Conservation (phyloP, 345 rosid species). For the Raphanus sativus region DNA sequence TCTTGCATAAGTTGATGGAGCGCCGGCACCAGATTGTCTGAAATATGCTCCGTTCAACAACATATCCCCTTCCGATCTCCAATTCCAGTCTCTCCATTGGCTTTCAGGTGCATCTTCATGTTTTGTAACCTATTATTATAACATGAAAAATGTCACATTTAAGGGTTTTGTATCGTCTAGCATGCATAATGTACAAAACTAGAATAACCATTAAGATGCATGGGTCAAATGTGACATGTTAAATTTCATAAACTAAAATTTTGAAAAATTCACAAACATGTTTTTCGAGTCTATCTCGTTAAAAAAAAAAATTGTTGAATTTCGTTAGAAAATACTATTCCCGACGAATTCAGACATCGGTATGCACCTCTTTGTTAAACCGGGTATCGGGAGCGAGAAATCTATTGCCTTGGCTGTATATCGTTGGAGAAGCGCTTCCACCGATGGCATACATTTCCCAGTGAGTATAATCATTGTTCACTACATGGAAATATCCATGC, state of each 20-base stretch:
- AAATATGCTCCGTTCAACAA: slow-evolving; percentile 73
- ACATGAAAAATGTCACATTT: background rate
- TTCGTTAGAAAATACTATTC: too few species aligned
- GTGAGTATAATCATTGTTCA: slow-evolving; percentile 83
- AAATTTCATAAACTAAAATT: background rate
- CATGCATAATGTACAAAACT: background rate
- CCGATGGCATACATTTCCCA: slow-evolving; percentile 91
- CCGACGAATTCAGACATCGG: too few species aligned
- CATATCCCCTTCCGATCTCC: slow-evolving; percentile 79
- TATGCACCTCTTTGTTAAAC: slow-evolving; percentile 56
- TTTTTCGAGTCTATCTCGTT: too few species aligned
- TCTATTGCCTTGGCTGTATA: slow-evolving; percentile 79
- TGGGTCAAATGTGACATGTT: background rate
- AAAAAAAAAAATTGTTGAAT: too few species aligned
- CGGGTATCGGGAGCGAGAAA: slow-evolving; percentile 64
- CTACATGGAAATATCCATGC: slow-evolving; percentile 82
- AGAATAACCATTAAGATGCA: background rate
- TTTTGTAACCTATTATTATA: slow-evolving; percentile 58
- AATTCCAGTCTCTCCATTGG: slow-evolving; percentile 68
- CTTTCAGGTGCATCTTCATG: slow-evolving; percentile 67
- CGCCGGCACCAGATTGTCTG: slow-evolving; percentile 52
- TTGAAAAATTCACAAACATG: background rate
- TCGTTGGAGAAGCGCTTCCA: slow-evolving; percentile 78
- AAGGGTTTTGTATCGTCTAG: background rate
- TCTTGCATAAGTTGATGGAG: slow-evolving; percentile 56